Evolutionary conservation across 2,329 filamentous ascomycete genomes (phyloP), one percentile per base, ranked within the genome.

Genomic region (Trichoderma koningiopsis): DNA sequence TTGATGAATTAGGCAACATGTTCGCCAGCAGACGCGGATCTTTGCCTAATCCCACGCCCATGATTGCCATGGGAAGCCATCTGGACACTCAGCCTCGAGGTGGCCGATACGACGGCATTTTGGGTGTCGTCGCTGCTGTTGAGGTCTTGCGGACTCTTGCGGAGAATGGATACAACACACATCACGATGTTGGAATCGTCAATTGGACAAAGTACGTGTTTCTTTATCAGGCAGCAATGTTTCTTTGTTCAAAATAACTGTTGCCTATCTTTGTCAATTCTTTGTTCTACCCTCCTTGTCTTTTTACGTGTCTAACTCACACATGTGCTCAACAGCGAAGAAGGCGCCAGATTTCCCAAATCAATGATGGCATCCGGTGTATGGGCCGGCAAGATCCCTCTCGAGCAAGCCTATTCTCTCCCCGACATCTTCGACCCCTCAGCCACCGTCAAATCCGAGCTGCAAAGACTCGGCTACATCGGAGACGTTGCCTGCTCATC

Each of bases 1-100:
- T 93, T 3, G 93, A 96, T 77, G 82, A 87, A 64, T 93, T 96
- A 89, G 92, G 92, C 24, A 96, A 96, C 74, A 92, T 76, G 64
- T 96, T 96, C 76, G 91, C 92, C 0, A 84, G 92, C 5, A 86
- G 90, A 4, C 85, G 88, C 2, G 92, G 92, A 1, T 81, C 85
- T 68, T 79, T 80, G 63, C 81, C 83, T 22, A 83, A 86, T 31
- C 86, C 86, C 2, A 83, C 87, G 10, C 86, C 91, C 3, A 91
- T 90, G 14, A 92, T 88, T 71, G 75, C 75, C 53, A 90, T 88
- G 33, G 92, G 92, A 3, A 91, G 88, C 13, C 91, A 94, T 78
- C 79, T 91, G 2, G 89, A 91, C 75, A 90, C 88, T 0, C 88
- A 89, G 74, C 87, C 88, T 4, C 81, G 80, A 6, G 91, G 90